These are phyloP conservation scores for Podila epigama DNA, from an alignment of 192 early-diverging fungal genomes.

Conservation along the genomic window DNA sequence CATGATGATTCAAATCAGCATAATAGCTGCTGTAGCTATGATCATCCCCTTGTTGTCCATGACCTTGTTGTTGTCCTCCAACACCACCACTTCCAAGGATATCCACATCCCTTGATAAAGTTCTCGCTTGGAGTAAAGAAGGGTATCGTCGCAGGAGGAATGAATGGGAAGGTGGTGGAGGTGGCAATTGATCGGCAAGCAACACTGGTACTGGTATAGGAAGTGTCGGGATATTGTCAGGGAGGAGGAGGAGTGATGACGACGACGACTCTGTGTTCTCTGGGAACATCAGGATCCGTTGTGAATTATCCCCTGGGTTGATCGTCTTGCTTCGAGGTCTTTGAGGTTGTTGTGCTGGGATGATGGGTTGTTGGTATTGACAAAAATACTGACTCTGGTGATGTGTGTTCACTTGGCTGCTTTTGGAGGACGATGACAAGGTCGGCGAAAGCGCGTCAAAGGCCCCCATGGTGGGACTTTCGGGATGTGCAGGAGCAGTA, in stretches of 20 bases:
- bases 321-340: neutral
- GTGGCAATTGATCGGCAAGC: conserved; percentile 15
- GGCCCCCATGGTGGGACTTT: conserved; percentile 2
- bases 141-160: neutral
- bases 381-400: neutral
- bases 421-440: neutral
- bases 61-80: neutral
- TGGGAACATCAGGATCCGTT: conserved; percentile 12
- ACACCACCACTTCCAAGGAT: neutral
- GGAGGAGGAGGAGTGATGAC: neutral
- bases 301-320: neutral
- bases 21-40: neutral
- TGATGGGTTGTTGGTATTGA: neutral
- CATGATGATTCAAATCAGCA: neutral
- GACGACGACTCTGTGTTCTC: neutral
- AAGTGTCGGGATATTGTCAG: neutral
- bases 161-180: neutral
- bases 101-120: neutral
- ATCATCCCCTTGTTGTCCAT: neutral
- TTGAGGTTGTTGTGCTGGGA: neutral
- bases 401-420: neutral
- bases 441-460: neutral
- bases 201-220: neutral
- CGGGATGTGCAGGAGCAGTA: neutral
- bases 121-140: neutral